Percentiles rank a stretch among this genome's conserved stretches.
phyloP scores from a whole-genome alignment of 2,329 filamentous ascomycete species.

The Byssothecium circinans region DNA sequence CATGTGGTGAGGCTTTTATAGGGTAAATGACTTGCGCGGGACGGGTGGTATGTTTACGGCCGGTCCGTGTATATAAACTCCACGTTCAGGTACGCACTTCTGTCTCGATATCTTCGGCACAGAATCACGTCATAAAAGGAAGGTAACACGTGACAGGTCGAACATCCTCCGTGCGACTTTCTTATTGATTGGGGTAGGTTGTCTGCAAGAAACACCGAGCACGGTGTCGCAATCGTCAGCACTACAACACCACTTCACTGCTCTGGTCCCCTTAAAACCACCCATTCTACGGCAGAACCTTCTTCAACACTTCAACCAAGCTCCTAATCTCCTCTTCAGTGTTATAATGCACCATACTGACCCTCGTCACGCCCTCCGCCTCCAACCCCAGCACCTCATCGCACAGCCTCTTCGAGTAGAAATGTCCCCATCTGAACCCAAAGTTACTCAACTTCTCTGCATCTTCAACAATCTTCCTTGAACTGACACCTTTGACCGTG shows the following conservation, averaged over 20 bases:
- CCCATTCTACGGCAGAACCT: constrained; percentile 44
- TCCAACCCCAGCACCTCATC: constrained; percentile 61
- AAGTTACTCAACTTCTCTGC: constrained; percentile 62
- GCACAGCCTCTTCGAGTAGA: constrained; percentile 67
- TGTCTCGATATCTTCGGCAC: too few relatives aligned
- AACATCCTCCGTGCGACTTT: too few relatives aligned
- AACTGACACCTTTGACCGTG: constrained; percentile 58
- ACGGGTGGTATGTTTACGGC: too few relatives aligned
- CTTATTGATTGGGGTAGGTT: neutral
- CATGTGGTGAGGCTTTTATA: too few relatives aligned
- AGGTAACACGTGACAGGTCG: too few relatives aligned
- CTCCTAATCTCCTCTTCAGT: constrained; percentile 62
- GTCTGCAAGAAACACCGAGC: too few relatives aligned
- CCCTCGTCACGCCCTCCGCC: constrained; percentile 65
- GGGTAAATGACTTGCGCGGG: too few relatives aligned
- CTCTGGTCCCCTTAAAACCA: neutral
- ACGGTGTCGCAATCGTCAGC: too few relatives aligned
- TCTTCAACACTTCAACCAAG: constrained; percentile 57
- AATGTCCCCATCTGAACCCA: constrained; percentile 68
- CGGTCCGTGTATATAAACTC: too few relatives aligned
- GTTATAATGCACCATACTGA: constrained; percentile 76
- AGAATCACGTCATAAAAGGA: too few relatives aligned
- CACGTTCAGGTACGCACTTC: too few relatives aligned
- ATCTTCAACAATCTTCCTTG: constrained; percentile 61
- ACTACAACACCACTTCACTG: neutral